Percentiles rank a stretch among this genome's conserved stretches.
Conservation (phyloP, 108 stramenopile genomes). For the Epipyxis sp. region DNA sequence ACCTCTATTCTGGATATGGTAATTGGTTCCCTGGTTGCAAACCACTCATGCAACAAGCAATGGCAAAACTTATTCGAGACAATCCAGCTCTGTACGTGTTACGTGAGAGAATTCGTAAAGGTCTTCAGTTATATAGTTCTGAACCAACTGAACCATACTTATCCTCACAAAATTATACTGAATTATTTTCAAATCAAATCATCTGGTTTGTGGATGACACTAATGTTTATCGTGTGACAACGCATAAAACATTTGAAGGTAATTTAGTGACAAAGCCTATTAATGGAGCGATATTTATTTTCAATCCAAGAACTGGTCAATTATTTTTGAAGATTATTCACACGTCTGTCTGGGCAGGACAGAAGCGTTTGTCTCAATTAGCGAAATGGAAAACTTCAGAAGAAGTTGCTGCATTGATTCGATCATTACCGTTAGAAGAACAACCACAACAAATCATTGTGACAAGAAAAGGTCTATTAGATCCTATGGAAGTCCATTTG, state of each 20-base stretch:
- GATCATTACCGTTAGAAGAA: conserved; percentile 94
- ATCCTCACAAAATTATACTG: conserved; percentile 96
- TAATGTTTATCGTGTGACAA: conserved; percentile 97
- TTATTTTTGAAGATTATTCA: conserved; percentile 98
- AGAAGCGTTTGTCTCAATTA: conserved; percentile 96
- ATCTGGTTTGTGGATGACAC: conserved; percentile 99
- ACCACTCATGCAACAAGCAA: conserved; percentile 94
- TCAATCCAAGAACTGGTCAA: conserved; percentile 97
- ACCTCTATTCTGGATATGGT: conserved; percentile 90
- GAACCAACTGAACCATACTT: conserved; percentile 99
- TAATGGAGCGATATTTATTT: conserved; percentile 99
- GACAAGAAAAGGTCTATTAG: conserved; percentile 96
- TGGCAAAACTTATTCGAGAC: conserved; percentile 95
- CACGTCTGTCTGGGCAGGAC: conserved; percentile 98
- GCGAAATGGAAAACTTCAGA: conserved; percentile 99
- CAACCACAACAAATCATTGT: conserved; percentile 99
- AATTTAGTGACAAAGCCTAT: conserved; percentile 95
- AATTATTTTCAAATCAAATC: conserved; percentile 94
- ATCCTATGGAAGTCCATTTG: conserved; percentile 95
- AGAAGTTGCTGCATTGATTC: conserved; percentile 95
- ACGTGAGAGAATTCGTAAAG: conserved; percentile 97
- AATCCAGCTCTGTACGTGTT: conserved; percentile 99
- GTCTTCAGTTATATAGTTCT: conserved; percentile 94
- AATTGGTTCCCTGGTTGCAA: conserved; percentile 97
- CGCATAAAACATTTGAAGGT: conserved; percentile 99